A percentile compares a stretch with the other conserved stretches of the same genome.
Conservation (phyloP, 371 early-diverging fungal genomes). For the Batkoa obscura region DNA sequence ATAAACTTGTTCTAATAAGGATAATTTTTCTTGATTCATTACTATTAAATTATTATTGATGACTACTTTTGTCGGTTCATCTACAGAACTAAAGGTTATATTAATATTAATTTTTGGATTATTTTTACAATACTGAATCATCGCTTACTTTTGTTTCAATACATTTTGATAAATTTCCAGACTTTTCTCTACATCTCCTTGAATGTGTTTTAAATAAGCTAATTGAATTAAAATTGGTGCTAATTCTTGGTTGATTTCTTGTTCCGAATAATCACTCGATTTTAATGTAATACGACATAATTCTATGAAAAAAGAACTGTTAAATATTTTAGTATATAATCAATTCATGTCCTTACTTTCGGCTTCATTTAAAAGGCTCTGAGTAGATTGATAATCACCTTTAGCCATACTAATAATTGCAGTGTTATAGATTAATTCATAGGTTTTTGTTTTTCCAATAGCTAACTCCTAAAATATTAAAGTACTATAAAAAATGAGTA, state of each 20-base stretch:
- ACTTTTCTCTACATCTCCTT: background rate
- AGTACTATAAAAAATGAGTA: background rate
- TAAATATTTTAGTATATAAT: background rate
- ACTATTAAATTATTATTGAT: background rate
- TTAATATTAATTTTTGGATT: background rate
- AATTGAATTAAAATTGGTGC: conserved; percentile 4
- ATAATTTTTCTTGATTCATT: background rate
- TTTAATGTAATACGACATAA: background rate
- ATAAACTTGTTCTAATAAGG: no score
- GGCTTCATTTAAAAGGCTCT: background rate
- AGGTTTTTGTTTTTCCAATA: background rate
- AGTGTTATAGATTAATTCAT: conserved; percentile 1
- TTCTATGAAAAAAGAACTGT: background rate
- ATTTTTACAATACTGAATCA: background rate
- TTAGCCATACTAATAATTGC: conserved; percentile 1
- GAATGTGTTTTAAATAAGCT: background rate
- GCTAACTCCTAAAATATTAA: background rate
- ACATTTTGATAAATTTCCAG: background rate
- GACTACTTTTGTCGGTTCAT: background rate
- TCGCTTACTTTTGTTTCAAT: background rate
- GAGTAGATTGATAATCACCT: background rate
- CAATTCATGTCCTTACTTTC: background rate
- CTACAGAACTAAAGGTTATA: background rate
- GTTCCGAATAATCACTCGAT: background rate
- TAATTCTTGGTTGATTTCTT: conserved; percentile 3